Evolutionary conservation across 768 basidiomycete genomes (phyloP).

Genomic region (Lactarius evosmus): DNA sequence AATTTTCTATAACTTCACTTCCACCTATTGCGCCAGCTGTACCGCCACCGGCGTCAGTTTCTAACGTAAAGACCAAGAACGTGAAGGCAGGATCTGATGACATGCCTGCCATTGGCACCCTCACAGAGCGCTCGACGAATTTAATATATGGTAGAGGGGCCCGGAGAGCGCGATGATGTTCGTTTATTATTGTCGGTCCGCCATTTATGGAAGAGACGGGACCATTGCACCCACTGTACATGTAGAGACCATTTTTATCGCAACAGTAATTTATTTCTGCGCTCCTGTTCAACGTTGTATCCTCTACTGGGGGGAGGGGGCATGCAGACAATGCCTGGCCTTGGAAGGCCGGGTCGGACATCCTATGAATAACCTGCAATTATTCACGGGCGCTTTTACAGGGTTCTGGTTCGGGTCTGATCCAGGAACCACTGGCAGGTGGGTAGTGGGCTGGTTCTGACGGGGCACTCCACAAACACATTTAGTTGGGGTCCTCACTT

Average conservation of each 20-base stretch:
- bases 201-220: not conserved
- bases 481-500: too few species aligned
- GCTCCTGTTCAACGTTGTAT: not conserved
- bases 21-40: slow-evolving; percentile 18
- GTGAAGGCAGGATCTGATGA: slow-evolving; percentile 26
- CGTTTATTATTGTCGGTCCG: not conserved
- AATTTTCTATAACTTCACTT: slow-evolving; percentile 5
- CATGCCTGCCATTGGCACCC: slow-evolving; percentile 30
- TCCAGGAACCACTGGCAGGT: too few species aligned
- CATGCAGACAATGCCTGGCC: too few species aligned
- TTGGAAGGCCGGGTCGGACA: too few species aligned
- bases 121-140: slow-evolving; percentile 39
- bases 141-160: slow-evolving; percentile 29
- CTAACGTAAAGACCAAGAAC: slow-evolving; percentile 29
- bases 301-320: too few species aligned
- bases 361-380: too few species aligned
- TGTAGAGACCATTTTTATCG: not conserved
- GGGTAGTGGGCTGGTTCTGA: too few species aligned
- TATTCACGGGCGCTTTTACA: too few species aligned
- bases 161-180: slow-evolving; percentile 21
- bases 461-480: too few species aligned
- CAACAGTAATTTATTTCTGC: slow-evolving; percentile 7
- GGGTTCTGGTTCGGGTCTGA: too few species aligned
- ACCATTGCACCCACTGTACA: not conserved
- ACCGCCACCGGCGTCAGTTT: slow-evolving; percentile 21